Evolutionary conservation across 805 yeast genomes (phyloP).

Genomic region (Suhomyces vadensis): DNA sequence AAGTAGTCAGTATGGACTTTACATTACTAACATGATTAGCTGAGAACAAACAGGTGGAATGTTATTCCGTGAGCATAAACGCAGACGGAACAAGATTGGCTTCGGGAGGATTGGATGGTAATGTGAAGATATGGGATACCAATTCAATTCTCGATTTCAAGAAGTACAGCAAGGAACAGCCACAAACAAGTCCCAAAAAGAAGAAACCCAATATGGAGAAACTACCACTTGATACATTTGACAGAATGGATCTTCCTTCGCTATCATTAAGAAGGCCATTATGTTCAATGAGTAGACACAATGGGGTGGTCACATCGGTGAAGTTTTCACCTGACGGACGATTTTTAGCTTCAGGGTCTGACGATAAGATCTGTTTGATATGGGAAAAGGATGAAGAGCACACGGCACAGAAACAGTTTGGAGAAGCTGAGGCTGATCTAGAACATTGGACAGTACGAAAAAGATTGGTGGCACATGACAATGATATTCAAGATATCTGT

Average conservation of each 20-base stretch:
- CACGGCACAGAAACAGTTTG: slow-evolving; percentile 61
- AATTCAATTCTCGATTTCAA: slow-evolving; percentile 50
- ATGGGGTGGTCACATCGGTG: slow-evolving; percentile 95
- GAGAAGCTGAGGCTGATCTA: slow-evolving; percentile 65
- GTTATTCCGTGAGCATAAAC: slow-evolving; percentile 78
- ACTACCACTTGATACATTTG: slow-evolving; percentile 11
- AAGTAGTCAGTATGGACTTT: background rate
- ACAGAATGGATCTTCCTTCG: slow-evolving; percentile 17
- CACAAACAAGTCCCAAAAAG: slow-evolving; percentile 3
- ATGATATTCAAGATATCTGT: slow-evolving; percentile 95
- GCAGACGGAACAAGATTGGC: slow-evolving; percentile 85
- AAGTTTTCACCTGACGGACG: slow-evolving; percentile 91
- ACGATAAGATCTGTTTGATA: slow-evolving; percentile 84
- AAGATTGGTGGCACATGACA: slow-evolving; percentile 93
- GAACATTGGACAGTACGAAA: slow-evolving; percentile 96
- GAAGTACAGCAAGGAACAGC: slow-evolving; percentile 9
- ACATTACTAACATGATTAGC: slow-evolving; percentile 47
- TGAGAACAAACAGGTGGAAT: slow-evolving; percentile 77
- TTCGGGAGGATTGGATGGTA: slow-evolving; percentile 91
- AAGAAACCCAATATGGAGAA: slow-evolving; percentile 7
- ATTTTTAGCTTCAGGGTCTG: slow-evolving; percentile 92
- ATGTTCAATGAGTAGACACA: slow-evolving; percentile 91
- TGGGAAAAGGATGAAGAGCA: slow-evolving; percentile 87
- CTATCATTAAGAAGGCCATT: slow-evolving; percentile 51
- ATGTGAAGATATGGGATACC: slow-evolving; percentile 85